A percentile compares a stretch with the other conserved stretches of the same genome.
Evolutionary conservation across 2,329 filamentous ascomycete species (phyloP).

Genomic region (Colletotrichum musae): DNA sequence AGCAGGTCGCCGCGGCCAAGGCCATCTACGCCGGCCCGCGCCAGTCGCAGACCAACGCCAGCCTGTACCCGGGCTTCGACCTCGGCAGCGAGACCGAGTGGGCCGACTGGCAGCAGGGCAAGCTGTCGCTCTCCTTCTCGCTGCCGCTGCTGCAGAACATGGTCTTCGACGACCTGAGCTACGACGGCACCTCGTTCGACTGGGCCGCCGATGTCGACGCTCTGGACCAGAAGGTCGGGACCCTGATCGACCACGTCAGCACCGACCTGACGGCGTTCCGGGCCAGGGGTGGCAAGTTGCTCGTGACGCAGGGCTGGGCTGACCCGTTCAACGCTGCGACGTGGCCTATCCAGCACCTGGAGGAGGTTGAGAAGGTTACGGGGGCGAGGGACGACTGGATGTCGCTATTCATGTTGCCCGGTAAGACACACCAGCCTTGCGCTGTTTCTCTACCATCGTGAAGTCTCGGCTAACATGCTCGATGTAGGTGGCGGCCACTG

Average conservation of each 20-base stretch:
- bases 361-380: slow-evolving; percentile 50
- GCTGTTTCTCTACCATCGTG: neutral
- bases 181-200: slow-evolving; percentile 26
- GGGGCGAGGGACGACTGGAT: slow-evolving; percentile 20
- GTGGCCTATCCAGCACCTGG: slow-evolving; percentile 28
- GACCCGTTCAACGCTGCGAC: slow-evolving; percentile 31
- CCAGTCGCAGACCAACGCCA: neutral
- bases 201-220: slow-evolving; percentile 19
- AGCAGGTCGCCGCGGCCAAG: slow-evolving; percentile 5
- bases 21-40: slow-evolving; percentile 16
- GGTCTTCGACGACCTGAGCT: slow-evolving; percentile 27
- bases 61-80: slow-evolving; percentile 29
- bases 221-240: slow-evolving; percentile 23
- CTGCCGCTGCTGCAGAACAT: slow-evolving; percentile 33
- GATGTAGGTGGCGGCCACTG: slow-evolving; percentile 16
- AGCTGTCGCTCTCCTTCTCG: slow-evolving; percentile 23
- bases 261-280: slow-evolving; percentile 28
- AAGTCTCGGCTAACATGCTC: neutral
- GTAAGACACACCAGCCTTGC: neutral
- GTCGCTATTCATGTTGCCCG: slow-evolving; percentile 24
- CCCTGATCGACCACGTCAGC: slow-evolving; percentile 19
- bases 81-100: slow-evolving; percentile 31
- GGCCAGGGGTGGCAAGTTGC: slow-evolving; percentile 7
- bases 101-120: slow-evolving; percentile 16
- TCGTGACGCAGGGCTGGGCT: slow-evolving; percentile 20